Base-by-base conservation (phyloP, 1,139 yeast genomes). In the Geotrichum carabidarum region DNA sequence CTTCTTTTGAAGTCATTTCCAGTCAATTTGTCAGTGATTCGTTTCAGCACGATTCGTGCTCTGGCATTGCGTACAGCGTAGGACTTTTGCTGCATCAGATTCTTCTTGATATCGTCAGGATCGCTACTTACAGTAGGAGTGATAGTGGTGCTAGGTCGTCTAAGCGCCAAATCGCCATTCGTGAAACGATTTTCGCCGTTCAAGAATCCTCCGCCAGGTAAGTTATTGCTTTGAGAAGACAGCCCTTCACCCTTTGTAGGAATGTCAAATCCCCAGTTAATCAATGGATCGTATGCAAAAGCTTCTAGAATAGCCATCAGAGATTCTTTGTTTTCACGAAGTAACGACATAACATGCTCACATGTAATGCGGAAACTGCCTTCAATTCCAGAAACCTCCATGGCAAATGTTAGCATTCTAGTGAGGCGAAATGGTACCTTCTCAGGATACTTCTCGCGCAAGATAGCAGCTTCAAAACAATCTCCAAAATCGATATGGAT, bases 361-460 rank as follows among this genome's bases (percentile, higher is more conserved):
- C 97, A 89, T 0, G 99, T 91, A 52, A 93, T 91, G 65, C 98
- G 79, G 78, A 88, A 94, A 35, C 96, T 87, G 1, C 99, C 99
- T 71, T 94, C 99, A 59, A 94, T 90, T 17, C 99, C 99, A 72
- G 97, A 88, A 7, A 94, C 98, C 69, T 94, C 99, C 98, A 94
- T 93, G 0, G 99, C 99, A 70, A 90, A 91, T 38, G 94, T 90
- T 61, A 94, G 77, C 99, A 94, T 94, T 70, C 99, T 79, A 0
- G 99, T 94, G 59, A 94, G 78, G 69, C 99, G 79, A 74, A 94
- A 94, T 12, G 99, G 99, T 22, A 94, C 99, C 71, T 91, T 91
- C 68, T 94, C 99, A 0, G 99, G 99, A 70, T 87, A 94, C 68
- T 93, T 94, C 63, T 94, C 99, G 63, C 99, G 81, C 59, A 94